Evolutionary conservation across 73 alveolate species (phyloP).

Genomic region (Paramecium sexaurelia): DNA sequence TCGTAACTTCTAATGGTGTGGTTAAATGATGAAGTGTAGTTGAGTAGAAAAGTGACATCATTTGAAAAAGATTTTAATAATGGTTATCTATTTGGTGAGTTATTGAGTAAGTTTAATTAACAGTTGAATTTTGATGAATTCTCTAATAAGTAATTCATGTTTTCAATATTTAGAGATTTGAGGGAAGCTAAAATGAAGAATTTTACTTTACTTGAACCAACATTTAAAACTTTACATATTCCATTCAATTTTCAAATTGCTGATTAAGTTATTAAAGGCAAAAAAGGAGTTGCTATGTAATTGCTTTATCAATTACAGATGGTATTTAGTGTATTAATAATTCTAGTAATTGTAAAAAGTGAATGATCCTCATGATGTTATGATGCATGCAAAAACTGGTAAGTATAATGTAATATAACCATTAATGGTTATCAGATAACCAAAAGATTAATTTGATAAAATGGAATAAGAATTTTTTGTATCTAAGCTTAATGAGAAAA

Average conservation of each 20-base stretch:
- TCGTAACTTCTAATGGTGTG: slow-evolving; percentile 82
- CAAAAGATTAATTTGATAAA: slow-evolving; percentile 74
- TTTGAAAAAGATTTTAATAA: slow-evolving; percentile 96
- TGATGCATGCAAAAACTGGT: slow-evolving; percentile 78
- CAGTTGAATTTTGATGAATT: slow-evolving; percentile 86
- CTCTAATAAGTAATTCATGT: slow-evolving; percentile 78
- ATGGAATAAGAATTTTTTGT: slow-evolving; percentile 74
- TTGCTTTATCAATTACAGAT: slow-evolving; percentile 81
- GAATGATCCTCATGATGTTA: slow-evolving; percentile 81
- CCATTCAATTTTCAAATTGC: slow-evolving; percentile 88
- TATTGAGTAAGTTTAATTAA: slow-evolving; percentile 92
- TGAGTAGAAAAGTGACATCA: slow-evolving; percentile 83
- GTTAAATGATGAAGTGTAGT: slow-evolving; percentile 92
- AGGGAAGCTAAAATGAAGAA: slow-evolving; percentile 88
- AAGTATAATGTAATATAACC: slow-evolving; percentile 80
- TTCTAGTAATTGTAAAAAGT: slow-evolving; percentile 75
- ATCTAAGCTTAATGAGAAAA: slow-evolving; percentile 78
- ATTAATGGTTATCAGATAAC: slow-evolving; percentile 76
- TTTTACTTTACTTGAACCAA: slow-evolving; percentile 83
- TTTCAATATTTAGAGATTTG: slow-evolving; percentile 67
- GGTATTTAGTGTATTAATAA: slow-evolving; percentile 56
- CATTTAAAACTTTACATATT: slow-evolving; percentile 87
- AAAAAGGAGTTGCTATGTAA: slow-evolving; percentile 84
- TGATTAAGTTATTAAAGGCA: slow-evolving; percentile 80
- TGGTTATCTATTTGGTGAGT: slow-evolving; percentile 96